Evolutionary conservation across 108 stramenopile species (phyloP).

Genomic region (Cylindrotheca fusiformis): DNA sequence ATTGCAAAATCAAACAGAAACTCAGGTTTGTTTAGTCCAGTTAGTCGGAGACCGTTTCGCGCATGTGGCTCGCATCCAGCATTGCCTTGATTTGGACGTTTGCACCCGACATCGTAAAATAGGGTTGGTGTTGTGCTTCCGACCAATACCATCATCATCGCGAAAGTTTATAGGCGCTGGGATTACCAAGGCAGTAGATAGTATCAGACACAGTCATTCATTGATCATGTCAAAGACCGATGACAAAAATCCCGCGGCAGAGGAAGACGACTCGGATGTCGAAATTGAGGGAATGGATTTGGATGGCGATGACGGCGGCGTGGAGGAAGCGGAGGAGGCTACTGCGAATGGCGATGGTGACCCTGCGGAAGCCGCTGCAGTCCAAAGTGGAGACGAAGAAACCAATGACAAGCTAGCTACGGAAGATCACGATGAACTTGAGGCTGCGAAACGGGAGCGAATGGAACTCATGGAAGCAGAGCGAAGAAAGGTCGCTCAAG

Average conservation of each 20-base stretch:
- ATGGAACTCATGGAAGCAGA: constrained; percentile 72
- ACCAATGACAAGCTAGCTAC: constrained; percentile 19
- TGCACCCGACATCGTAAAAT: too few relatives aligned
- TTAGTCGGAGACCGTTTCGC: too few relatives aligned
- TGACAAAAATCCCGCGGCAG: constrained; percentile 18
- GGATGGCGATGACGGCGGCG: constrained; percentile 43
- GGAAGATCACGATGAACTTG: constrained; percentile 49
- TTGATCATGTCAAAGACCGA: too few relatives aligned
- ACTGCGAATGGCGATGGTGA: constrained; percentile 21
- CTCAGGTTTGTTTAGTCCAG: too few relatives aligned
- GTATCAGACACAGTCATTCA: too few relatives aligned
- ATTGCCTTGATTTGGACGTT: too few relatives aligned
- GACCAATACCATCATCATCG: too few relatives aligned
- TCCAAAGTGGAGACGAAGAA: constrained; percentile 21
- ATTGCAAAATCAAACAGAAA: too few relatives aligned
- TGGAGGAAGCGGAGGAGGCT: constrained; percentile 6
- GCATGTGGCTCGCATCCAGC: too few relatives aligned
- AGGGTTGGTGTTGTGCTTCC: too few relatives aligned
- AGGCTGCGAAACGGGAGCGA: constrained; percentile 62
- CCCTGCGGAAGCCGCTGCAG: constrained; percentile 29
- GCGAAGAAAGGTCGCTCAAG: constrained; percentile 24
- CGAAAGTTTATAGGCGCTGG: too few relatives aligned
- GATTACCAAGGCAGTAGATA: too few relatives aligned
- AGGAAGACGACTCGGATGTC: constrained; percentile 54
- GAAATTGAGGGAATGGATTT: constrained; percentile 60